Base-by-base conservation (phyloP, 352 stramenopile species). In the Globisporangium irregulare region DNA sequence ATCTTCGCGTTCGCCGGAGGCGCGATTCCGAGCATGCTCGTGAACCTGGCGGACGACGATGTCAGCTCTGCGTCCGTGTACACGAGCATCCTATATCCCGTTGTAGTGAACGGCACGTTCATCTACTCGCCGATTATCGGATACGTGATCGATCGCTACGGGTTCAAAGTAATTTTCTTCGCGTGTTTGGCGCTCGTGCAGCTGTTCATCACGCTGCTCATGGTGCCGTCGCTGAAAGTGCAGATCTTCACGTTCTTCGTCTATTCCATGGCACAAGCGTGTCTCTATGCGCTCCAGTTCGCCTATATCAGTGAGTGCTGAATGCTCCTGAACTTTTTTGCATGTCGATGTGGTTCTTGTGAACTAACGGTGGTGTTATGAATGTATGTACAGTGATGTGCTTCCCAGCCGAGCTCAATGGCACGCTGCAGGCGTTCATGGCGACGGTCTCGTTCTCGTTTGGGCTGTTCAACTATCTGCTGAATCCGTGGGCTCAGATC, bases 101-200 rank as follows among this genome's bases (percentile, higher is more conserved):
- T 92, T 65, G 59, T 94, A 3, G 84, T 92, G 66, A 94, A 94
- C 53, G 83, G 84, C 4, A 94, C 86, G 27, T 94, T 92, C 67
- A 73, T 89, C 20, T 94, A 93, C 59, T 91, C 86, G 7, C 83
- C 86, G 18, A 29, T 90, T 0, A 73, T 94, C 24, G 86, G 86
- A 22, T 92, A 89, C 46, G 68, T 83, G 24, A 94, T 94, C 62
- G 86, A 94, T 58, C 81, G 77, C 61, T 92, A 87, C 43, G 86
- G 86, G 9, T 94, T 94, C 74, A 91, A 90, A 68, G 66, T 83
- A 32, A 82, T 94, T 27, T 94, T 93, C 68, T 64, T 81, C 4
- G 77, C 74, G 9, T 90, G 82, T 18, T 75, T 94, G 12, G 71
- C 73, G 10, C 73, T 94, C 41, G 81, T 87, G 46, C 82, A 94